Base-by-base conservation (phyloP, 345 rosid genomes). In the Eutrema yunnanense region DNA sequence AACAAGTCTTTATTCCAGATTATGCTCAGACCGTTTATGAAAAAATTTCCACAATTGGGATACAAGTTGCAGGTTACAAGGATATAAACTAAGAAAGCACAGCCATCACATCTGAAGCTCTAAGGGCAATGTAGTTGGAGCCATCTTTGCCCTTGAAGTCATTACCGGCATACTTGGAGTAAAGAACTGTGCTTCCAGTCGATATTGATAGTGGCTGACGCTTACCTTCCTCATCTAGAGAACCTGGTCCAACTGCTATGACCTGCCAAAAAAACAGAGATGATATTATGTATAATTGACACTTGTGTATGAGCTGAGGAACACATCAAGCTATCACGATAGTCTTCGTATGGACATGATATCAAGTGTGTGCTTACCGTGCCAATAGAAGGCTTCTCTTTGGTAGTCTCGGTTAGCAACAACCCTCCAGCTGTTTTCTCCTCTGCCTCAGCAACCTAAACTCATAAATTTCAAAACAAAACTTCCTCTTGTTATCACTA, bases 361-460 rank as follows among this genome's bases (percentile, higher is more conserved):
- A 33, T 42, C 16, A 34, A 44, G 32, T 26, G 27, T 29, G 59
- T 0, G 14, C 83, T 78, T 77, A 92, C 99, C 57, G 79, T 80
- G 78, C 98, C 99, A 50, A 92, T 83, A 27, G 97, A 92, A 72
- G 98, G 98, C 69, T 92, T 92, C 79, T 95, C 98, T 81, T 92
- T 92, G 81, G 84, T 81, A 41, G 96, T 86, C 78, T 85, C 92
- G 1, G 98, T 88, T 77, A 95, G 72, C 69, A 92, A 69, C 86
- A 96, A 78, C 49, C 99, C 99, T 68, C 98, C 99, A 14, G 99
- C 85, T 71, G 98, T 96, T 79, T 85, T 92, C 83, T 85, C 89
- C 86, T 96, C 96, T 2, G 97, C 96, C 78, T 87, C 92, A 44
- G 90, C 94, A 62, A 96, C 83, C 99, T 95, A 73, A 56, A 42